Base-by-base conservation (phyloP, 495 filamentous ascomycete species). In the Trichoderma parareesei region DNA sequence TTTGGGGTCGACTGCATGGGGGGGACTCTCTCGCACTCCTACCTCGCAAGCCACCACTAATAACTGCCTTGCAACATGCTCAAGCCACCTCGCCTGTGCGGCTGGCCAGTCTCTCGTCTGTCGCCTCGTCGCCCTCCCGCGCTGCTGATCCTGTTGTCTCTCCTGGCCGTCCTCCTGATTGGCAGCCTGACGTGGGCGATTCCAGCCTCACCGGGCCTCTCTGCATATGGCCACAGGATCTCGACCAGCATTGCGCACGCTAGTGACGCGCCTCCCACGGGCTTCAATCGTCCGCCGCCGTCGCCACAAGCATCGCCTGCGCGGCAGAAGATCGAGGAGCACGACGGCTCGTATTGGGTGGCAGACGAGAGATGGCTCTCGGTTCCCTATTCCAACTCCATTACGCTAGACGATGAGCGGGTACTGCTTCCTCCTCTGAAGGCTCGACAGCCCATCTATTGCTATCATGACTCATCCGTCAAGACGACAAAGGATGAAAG, bases 371-470 rank as follows among this genome's bases (percentile, higher is more conserved):
- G 87, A 71, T 97, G 93, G 93, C 77, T 90, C 66, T 72, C 73
- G 11, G 88, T 88, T 66, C 93, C 92, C 14, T 98, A 97, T 74
- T 97, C 92, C 46, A 91, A 86, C 38, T 83, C 86, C 38, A 83
- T 94, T 59, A 95, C 93, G 0, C 81, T 91, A 42, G 92, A 97
- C 68, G 92, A 96, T 75, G 86, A 87, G 66, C 82, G 92, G 57
- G 87, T 89, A n/a, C 85, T 97, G 64, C 86, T 98, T 4, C 94
- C 94, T 64, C 89, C 92, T 4, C 74, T 92, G n/a, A 72, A 67
- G 33, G 77, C 85, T 44, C 84, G 93, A 40, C 86, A 89, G 18
- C 83, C 86, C n/a, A 86, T 98, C 55, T 98, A 97, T 74, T 96
- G 93, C 62, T 98, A 91, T 74, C 96, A 96, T 71, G 91, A 97